Base-by-base conservation (phyloP, 495 filamentous ascomycete genomes). In the Penicillium dipodomyicola region DNA sequence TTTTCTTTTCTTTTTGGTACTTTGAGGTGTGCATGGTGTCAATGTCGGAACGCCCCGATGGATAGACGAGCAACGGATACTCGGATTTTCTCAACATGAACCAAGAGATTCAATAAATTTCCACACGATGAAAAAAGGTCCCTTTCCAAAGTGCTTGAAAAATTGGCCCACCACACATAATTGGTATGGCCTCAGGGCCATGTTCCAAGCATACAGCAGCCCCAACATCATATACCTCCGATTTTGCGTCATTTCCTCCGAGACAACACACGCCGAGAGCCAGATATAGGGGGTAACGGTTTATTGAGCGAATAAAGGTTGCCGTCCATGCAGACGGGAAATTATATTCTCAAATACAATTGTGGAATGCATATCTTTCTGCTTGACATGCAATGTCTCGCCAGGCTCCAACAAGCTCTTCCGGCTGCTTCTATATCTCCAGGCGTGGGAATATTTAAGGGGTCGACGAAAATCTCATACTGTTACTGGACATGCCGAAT, bases 401-500 rank as follows among this genome's bases (percentile, higher is more conserved):
- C 23, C 23, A 58, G 25, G 46, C 42, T 42, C 39, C 51, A 22
- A 48, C 39, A 33, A 59, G 45, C 52, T 59, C 46, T 64, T 57
- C 37, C 4, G 54, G 33, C 47, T 49, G 47, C 50, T 33, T 53
- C 17, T 55, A 45, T 58, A 49, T 30, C 52, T 22, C 19, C 33
- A 17, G 41, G 44, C 12, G 30, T 22, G 41, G 33, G 37, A 12
- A 27, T 60, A 54, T 51, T 39, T 23, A 27, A 64, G 57, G 66
- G 66, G 61, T 52, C 17, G 12, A 30, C 52, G 61, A 60, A 61
- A 52, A 57, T 61, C 54, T 23, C 58, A 49, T 57, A 56, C 57
- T 32, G 43, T 44, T 46, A 39, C 30, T 54, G 33, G 32, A 62
- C 57, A 65, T 65, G 47, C 64, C 57, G 54, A 8, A 33, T 32